phyloP scores from a whole-genome alignment of 345 rosid genomes.

The Salix suchowensis region DNA sequence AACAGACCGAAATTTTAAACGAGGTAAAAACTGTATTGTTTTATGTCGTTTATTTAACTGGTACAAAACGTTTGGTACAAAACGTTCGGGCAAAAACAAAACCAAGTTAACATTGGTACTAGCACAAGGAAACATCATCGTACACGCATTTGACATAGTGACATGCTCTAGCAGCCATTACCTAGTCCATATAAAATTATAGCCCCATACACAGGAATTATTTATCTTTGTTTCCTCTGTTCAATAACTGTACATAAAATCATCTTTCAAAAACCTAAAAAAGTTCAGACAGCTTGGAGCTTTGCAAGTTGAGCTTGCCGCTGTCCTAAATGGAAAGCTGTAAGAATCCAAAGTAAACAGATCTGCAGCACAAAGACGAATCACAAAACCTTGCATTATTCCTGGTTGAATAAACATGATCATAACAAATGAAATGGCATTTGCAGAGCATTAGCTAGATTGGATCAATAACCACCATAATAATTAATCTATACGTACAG shows the following conservation, averaged over 20 bases:
- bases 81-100: too few species aligned
- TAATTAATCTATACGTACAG: conserved; percentile 40
- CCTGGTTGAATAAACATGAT: neutral
- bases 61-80: too few species aligned
- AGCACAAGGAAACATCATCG: too few species aligned
- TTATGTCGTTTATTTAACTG: too few species aligned
- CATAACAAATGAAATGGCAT: neutral
- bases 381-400: neutral
- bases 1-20: accelerated
- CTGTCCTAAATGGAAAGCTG: conserved; percentile 68
- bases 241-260: neutral
- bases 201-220: neutral
- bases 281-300: conserved; percentile 35
- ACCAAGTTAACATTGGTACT: too few species aligned
- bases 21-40: too few species aligned
- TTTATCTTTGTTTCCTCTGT: neutral
- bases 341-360: conserved; percentile 64
- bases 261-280: neutral
- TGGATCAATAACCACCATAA: too few species aligned
- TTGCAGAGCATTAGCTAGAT: neutral
- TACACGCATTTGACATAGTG: too few species aligned
- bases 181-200: too few species aligned
- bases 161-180: too few species aligned
- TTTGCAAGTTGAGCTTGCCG: conserved; percentile 68
- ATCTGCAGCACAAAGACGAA: conserved; percentile 37